Base-by-base conservation (phyloP, 768 basidiomycete genomes). In the Neoboletus magnificus region DNA sequence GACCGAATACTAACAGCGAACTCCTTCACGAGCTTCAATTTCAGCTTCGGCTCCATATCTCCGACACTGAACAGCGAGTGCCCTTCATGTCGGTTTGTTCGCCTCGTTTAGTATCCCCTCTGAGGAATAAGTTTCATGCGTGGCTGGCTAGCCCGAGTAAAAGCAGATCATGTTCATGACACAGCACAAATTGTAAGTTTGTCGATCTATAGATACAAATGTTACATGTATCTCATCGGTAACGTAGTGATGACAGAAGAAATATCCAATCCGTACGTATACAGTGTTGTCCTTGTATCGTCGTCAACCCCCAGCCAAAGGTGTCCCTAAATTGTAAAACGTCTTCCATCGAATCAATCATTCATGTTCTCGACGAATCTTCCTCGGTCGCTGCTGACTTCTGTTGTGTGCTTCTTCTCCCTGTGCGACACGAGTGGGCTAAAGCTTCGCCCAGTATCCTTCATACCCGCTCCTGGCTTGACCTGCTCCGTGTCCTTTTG, bases 401-500 rank as follows among this genome's bases (percentile, higher is more conserved):
- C 55, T 0, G 63, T 33, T 9, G 56, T 48, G 30, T 67, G 69
- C 55, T 57, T 66, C 30, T 67, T 67, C 46, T 54, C 62, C 50
- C 41, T 48, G 42, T 60, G 51, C 16, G 64, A 48, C 10, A 56
- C 13, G 10, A 68, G 39, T 4, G 59, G 40, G 3, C 53, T 10
- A 30, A 39, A 44, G 33, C 70, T 57, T 61, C 75, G 78, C 3
- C 70, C 75, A 0, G 63, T 56, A 50, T 69, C 72, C 59, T 74
- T 39, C 61, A 66, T 73, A 1, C 83, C 84, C 0, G 83, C 74
- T 1, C 83, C 84, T 8, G 85, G 83, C 55, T 80, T 79, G 22
- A 84, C 67, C 58, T 80, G 77, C 35, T 74, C 72, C 37, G 65
- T 62, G 52, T 76, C 79, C 37, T 53, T 69, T 58, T 66, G 70